A percentile compares a stretch with the other conserved stretches of the same genome.
Evolutionary conservation across 2,329 filamentous ascomycete genomes (phyloP).

Genomic region (Plenodomus biglobosus): DNA sequence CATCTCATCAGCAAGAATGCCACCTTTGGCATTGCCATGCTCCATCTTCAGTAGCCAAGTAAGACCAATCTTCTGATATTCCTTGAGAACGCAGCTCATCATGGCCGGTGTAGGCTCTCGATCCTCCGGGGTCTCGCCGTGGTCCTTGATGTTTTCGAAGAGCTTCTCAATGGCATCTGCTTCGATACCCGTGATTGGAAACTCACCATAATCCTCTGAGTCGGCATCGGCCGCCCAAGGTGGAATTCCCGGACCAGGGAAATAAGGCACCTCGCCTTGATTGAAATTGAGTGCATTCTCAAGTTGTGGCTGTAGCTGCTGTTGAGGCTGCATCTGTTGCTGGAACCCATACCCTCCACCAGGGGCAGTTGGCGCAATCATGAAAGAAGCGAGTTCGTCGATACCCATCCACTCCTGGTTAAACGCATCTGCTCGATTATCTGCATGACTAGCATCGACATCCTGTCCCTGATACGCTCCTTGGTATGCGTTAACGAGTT

Average conservation of each 20-base stretch:
- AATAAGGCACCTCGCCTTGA: conserved; percentile 4
- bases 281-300: neutral
- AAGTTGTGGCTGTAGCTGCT: neutral
- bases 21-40: conserved; percentile 68
- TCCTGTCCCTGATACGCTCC: neutral
- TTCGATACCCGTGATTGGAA: conserved; percentile 17
- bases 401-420: conserved; percentile 28
- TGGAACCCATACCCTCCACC: conserved; percentile 18
- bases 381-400: conserved; percentile 34
- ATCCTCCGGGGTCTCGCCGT: conserved; percentile 51
- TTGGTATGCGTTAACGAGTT: conserved; percentile 15
- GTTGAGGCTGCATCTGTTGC: conserved; percentile 1
- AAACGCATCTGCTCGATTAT: conserved; percentile 17
- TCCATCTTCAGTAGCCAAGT: conserved; percentile 78
- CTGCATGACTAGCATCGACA: conserved; percentile 4
- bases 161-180: conserved; percentile 32
- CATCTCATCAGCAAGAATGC: conserved; percentile 68
- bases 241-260: conserved; percentile 6
- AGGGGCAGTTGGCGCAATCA: conserved; percentile 19
- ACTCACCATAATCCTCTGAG: conserved; percentile 17
- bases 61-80: conserved; percentile 78
- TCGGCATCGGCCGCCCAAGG: conserved; percentile 11
- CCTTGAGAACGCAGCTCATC: conserved; percentile 70
- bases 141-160: conserved; percentile 35
- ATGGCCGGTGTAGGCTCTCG: conserved; percentile 69